Base-by-base conservation (phyloP, 768 basidiomycete species). In the Rhodotorula babjevae region DNA sequence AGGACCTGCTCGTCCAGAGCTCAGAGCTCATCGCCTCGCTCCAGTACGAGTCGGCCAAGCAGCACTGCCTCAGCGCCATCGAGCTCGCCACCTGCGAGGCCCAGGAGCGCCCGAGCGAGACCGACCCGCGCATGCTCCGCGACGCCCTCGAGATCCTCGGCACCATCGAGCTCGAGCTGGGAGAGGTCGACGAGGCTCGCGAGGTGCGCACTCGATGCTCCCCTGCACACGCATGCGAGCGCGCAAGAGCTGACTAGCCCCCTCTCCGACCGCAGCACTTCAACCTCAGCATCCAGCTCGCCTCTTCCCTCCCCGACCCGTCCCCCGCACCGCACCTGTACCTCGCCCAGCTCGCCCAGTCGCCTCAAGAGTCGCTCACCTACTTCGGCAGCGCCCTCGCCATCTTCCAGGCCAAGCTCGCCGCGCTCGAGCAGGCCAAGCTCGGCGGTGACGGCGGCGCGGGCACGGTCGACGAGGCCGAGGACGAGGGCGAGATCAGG, bases 291-390 rank as follows among this genome's bases (percentile, higher is more conserved):
- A 67, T 72, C 58, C 49, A 72, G 56, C 65, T 72, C 68, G 71
- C 74, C 18, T 42, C 57, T 2, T 53, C 64, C 3, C 53, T 70
- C 21, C 68, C 69, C 2, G 69, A 77, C 55, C 73, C 74, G 11
- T 78, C 78, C 0, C 65, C 78, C 6, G 70, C 77, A 11, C 71
- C 76, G 15, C 76, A 77, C 53, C 71, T 79, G n/a, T 78, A 79
- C 72, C 76, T 79, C 42, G 78, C 78, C 2, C 78, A 79, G 52
- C 74, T 79, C 53, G 67, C 78, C 8, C 67, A 59, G 9, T 67
- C 75, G 6, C 76, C 78, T n/a, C 67, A 77, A 59, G 78, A 79
- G 61, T 72, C 77, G 14, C 73, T 79, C 44, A 10, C 50, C 6
- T 73, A 77, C 57, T 79, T 76, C 31, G 49, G 50, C 40, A 55